A percentile compares a stretch with the other conserved stretches of the same genome.
phyloP scores from a whole-genome alignment of 495 filamentous ascomycete genomes.

The Aspergillus indologenus region DNA sequence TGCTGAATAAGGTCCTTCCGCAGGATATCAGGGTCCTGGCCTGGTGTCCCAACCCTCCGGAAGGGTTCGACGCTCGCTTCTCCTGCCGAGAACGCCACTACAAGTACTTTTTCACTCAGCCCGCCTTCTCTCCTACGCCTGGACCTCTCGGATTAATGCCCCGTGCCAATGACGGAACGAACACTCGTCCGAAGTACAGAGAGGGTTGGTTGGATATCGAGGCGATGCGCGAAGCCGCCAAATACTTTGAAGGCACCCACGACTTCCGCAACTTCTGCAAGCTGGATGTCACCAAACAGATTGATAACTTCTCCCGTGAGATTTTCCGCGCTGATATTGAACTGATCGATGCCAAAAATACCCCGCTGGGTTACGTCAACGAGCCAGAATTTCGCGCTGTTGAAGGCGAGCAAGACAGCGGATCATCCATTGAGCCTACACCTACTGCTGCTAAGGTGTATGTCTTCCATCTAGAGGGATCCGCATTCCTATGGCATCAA shows the following conservation, averaged over 20 bases:
- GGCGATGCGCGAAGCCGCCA: slow-evolving; percentile 79
- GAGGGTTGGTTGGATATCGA: slow-evolving; percentile 74
- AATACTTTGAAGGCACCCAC: slow-evolving; percentile 73
- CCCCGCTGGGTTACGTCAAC: slow-evolving; percentile 37
- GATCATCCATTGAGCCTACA: slow-evolving; percentile 16
- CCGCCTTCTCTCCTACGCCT: slow-evolving; percentile 66
- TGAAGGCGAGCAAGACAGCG: slow-evolving; percentile 23
- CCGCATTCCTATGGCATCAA: slow-evolving; percentile 98
- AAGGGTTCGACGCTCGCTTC: slow-evolving; percentile 86
- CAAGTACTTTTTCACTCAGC: slow-evolving; percentile 96
- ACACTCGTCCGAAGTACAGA: slow-evolving; percentile 31
- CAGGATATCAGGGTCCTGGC: slow-evolving; percentile 85
- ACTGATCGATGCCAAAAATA: slow-evolving; percentile 52
- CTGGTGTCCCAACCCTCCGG: slow-evolving; percentile 82
- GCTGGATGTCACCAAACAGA: slow-evolving; percentile 79
- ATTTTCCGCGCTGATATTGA: slow-evolving; percentile 77
- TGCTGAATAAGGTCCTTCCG: slow-evolving; percentile 84
- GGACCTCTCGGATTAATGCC: slow-evolving; percentile 34
- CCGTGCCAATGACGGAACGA: slow-evolving; percentile 18
- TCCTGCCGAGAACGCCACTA: slow-evolving; percentile 86
- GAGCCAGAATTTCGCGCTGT: slow-evolving; percentile 33
- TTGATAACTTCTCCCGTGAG: slow-evolving; percentile 72
- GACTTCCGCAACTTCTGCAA: slow-evolving; percentile 98
- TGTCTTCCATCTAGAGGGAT: slow-evolving; percentile 79
- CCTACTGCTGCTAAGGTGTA: slow-evolving; percentile 63